Conservation (phyloP, 352 stramenopile species). For the Phytophthora fragariae region DNA sequence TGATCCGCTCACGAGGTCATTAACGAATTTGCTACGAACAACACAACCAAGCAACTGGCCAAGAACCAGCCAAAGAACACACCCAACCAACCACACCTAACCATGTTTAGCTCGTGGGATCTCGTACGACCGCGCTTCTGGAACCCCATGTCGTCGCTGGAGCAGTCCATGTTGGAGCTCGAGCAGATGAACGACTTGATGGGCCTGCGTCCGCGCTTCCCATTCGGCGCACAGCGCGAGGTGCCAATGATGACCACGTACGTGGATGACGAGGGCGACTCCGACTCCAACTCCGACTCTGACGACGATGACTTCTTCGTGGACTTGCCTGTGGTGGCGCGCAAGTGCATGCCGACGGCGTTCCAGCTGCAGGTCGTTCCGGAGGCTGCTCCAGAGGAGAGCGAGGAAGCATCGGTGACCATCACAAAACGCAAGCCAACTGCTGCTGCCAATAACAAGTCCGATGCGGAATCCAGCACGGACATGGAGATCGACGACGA, state of each 20-base stretch:
- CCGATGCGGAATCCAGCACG: constrained; percentile 2
- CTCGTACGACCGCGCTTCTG: constrained; percentile 47
- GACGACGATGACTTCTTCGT: constrained; percentile 27
- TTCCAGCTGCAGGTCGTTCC: constrained; percentile 1
- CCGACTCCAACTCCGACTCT: background rate
- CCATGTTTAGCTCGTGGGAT: constrained; percentile 53
- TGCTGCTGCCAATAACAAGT: background rate
- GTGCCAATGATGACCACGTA: background rate
- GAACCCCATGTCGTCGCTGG: constrained; percentile 54
- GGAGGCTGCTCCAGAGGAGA: background rate
- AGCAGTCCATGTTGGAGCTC: constrained; percentile 49
- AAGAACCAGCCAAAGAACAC: background rate
- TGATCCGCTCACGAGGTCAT: background rate
- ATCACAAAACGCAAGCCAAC: background rate
- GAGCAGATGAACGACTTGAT: constrained; percentile 36
- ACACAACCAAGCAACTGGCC: constrained; percentile 5
- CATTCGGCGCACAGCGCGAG: background rate
- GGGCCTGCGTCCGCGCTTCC: constrained; percentile 3
- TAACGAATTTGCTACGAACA: constrained; percentile 7
- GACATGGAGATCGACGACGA: constrained; percentile 30
- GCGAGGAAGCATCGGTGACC: background rate
- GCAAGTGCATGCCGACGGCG: constrained; percentile 7
- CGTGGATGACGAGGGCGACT: background rate
- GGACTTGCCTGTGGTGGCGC: constrained; percentile 11
- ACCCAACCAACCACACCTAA: constrained; percentile 2